A percentile compares a stretch with the other conserved stretches of the same genome.
Evolutionary conservation across 2,329 filamentous ascomycete genomes (phyloP).

Genomic region (Cephalotrichum gorgonifer): DNA sequence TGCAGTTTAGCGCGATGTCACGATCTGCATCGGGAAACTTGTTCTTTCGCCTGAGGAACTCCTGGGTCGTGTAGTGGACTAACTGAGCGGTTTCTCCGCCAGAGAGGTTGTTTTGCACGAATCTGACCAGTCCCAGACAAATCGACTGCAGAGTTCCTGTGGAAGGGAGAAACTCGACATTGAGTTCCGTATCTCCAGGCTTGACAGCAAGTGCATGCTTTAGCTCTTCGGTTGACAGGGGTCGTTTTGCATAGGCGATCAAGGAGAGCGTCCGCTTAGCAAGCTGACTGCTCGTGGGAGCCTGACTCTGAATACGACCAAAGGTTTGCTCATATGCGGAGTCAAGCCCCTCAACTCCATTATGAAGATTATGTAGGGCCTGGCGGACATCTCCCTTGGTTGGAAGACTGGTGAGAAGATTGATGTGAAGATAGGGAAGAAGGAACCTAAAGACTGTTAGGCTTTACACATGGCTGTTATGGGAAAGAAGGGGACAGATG

Average conservation of each 20-base stretch:
- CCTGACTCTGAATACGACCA: no score
- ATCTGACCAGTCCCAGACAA: slow-evolving; percentile 31
- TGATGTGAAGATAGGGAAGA: neutral
- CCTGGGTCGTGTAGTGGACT: slow-evolving; percentile 34
- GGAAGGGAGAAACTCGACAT: slow-evolving; percentile 22
- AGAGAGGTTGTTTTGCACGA: slow-evolving; percentile 25
- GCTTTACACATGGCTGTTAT: no score
- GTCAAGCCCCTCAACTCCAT: slow-evolving; percentile 19
- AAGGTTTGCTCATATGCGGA: slow-evolving; percentile 27
- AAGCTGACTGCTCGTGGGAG: slow-evolving; percentile 27
- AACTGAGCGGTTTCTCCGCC: slow-evolving; percentile 22
- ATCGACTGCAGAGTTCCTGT: slow-evolving; percentile 22
- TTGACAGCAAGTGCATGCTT: slow-evolving; percentile 30
- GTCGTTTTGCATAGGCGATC: slow-evolving; percentile 26
- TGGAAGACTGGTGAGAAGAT: neutral
- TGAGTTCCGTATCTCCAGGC: slow-evolving; percentile 13
- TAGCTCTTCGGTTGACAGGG: slow-evolving; percentile 23
- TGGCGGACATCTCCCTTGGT: neutral
- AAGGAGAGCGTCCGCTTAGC: slow-evolving; percentile 22
- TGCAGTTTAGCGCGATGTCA: no score
- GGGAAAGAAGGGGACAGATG: neutral
- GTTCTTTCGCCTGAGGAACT: slow-evolving; percentile 26
- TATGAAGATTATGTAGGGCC: neutral
- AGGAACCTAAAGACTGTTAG: no score
- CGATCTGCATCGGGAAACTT: slow-evolving; percentile 23